Evolutionary conservation across 768 basidiomycete species (phyloP).

Genomic region (Lactifluus subvellereus): DNA sequence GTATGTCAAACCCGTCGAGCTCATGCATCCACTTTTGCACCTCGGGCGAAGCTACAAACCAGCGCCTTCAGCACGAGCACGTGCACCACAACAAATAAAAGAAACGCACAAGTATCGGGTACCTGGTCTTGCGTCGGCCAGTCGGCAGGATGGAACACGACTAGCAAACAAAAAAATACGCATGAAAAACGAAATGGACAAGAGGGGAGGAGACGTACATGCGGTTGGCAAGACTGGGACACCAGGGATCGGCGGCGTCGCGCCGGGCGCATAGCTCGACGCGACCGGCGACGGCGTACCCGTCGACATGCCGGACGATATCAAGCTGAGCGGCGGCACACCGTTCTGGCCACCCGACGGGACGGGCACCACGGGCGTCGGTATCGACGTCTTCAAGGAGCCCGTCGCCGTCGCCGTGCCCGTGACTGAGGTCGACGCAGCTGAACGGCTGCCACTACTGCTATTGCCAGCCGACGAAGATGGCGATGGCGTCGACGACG

Average conservation of each 20-base stretch:
- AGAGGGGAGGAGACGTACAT: slow-evolving; percentile 39
- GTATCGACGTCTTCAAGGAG: neutral
- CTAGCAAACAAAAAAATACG: slow-evolving; percentile 28
- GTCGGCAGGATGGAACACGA: slow-evolving; percentile 39
- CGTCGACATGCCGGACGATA: slow-evolving; percentile 60
- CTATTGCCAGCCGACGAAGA: neutral
- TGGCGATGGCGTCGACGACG: neutral
- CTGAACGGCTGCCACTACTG: too few relatives aligned
- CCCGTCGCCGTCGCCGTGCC: neutral
- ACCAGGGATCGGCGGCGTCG: slow-evolving; percentile 54
- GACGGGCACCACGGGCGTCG: slow-evolving; percentile 3
- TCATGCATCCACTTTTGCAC: slow-evolving; percentile 75
- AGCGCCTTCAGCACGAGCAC: neutral
- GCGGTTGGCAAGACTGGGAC: slow-evolving; percentile 60
- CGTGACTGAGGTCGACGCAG: neutral
- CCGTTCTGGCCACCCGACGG: slow-evolving; percentile 14
- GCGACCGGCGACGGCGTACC: slow-evolving; percentile 44
- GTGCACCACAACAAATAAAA: neutral
- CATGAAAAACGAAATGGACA: neutral
- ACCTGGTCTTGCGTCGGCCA: slow-evolving; percentile 64
- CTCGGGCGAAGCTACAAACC: slow-evolving; percentile 44
- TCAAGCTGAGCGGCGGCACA: slow-evolving; percentile 52
- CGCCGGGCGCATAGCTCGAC: slow-evolving; percentile 52
- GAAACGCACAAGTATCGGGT: slow-evolving; percentile 48
- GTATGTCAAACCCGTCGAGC: slow-evolving; percentile 64